Evolutionary conservation across 1,139 yeast species (phyloP).

Genomic region (Candida pseudoviswanathii): DNA sequence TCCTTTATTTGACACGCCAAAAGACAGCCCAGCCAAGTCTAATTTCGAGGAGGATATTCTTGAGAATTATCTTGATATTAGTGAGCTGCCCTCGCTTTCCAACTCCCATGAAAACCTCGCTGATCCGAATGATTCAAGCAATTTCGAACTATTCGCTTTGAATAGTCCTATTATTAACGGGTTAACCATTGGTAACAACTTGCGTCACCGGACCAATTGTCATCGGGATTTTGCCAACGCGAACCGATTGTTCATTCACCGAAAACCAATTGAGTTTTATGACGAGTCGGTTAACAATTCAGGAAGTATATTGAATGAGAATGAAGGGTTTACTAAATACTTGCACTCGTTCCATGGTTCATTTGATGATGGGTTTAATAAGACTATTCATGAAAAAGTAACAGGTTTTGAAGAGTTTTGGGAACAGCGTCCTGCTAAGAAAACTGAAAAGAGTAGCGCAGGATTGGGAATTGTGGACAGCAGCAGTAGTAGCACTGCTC

Average conservation of each 20-base stretch:
- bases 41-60: conserved; percentile 28
- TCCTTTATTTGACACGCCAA: conserved; percentile 12
- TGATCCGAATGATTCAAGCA: background rate
- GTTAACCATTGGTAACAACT: conserved; percentile 34
- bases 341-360: conserved; percentile 34
- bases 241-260: conserved; percentile 24
- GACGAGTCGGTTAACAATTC: background rate
- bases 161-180: conserved; percentile 43
- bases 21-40: conserved; percentile 14
- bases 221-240: conserved; percentile 6
- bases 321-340: conserved; percentile 11
- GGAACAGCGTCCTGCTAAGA: background rate
- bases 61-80: conserved; percentile 35
- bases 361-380: conserved; percentile 30
- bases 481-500: background rate
- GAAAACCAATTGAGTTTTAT: conserved; percentile 13
- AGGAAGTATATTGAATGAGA: background rate
- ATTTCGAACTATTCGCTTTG: conserved; percentile 30
- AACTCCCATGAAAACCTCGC: conserved; percentile 1
- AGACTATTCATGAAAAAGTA: conserved; percentile 19
- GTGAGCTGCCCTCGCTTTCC: conserved; percentile 11
- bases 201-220: conserved; percentile 22
- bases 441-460: background rate
- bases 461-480: conserved; percentile 14
- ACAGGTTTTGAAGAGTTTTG: conserved; percentile 19